Evolutionary conservation across 768 basidiomycete genomes (phyloP).

Genomic region (Boletus pseudo-olivaceus): DNA sequence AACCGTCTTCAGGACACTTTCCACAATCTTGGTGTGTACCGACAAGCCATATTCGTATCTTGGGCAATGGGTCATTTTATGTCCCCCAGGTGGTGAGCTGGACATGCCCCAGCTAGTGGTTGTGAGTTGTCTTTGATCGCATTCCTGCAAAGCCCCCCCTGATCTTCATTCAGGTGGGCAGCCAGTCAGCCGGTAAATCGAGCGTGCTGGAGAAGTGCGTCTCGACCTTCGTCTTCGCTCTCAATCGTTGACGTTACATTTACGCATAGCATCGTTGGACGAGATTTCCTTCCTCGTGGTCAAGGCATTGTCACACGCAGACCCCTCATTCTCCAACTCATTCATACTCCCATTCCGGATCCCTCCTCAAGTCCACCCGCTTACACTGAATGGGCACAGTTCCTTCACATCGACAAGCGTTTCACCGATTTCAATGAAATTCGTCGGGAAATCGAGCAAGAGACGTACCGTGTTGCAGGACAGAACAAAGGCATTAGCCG

Average conservation of each 20-base stretch:
- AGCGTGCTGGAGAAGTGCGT: slow-evolving; percentile 93
- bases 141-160: not conserved
- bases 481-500: slow-evolving; percentile 99
- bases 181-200: slow-evolving; percentile 95
- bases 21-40: slow-evolving; percentile 70
- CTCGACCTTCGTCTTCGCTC: slow-evolving; percentile 1
- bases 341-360: slow-evolving; percentile 76
- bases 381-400: slow-evolving; percentile 91
- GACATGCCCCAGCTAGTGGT: slow-evolving; percentile 92
- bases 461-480: slow-evolving; percentile 95
- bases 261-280: slow-evolving; percentile 78
- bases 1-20: slow-evolving; percentile 96
- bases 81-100: slow-evolving; percentile 70
- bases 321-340: slow-evolving; percentile 92
- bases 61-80: slow-evolving; percentile 9
- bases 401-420: slow-evolving; percentile 92
- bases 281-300: slow-evolving; percentile 84
- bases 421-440: slow-evolving; percentile 97
- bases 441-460: slow-evolving; percentile 94
- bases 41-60: not conserved
- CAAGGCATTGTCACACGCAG: slow-evolving; percentile 95
- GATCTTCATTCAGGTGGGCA: slow-evolving; percentile 66
- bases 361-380: slow-evolving; percentile 40
- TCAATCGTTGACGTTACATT: not conserved
- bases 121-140: slow-evolving; percentile 44